Evolutionary conservation across 306 rosid species (phyloP), one percentile per base, ranked within the genome.

Genomic region (Sindora glabra): DNA sequence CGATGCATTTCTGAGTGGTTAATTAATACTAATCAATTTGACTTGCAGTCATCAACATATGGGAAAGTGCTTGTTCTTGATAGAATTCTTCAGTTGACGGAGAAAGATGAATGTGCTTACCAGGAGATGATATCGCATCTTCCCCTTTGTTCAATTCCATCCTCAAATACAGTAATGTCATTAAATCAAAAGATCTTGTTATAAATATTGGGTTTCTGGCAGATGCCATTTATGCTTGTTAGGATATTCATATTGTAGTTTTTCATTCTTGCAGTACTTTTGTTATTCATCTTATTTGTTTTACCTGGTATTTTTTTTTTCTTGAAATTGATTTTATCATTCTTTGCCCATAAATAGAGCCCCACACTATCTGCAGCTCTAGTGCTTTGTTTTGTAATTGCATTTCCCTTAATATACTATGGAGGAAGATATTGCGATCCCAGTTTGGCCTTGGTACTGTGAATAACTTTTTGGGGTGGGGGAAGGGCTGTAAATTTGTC

Each of bases 111-210:
- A 86, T 92, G 96, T 40, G 96, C 96, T 46, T 92, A 92, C 80
- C 99, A 92, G 86, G 99, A 92, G 78, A 92, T 92, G 99, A 92
- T 92, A 48, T 71, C 94, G 32, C 99, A 86, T 77, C 95, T 92
- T 48, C 99, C 99, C 48, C 99, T 92, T 39, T 92, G 99, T 69
- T 92, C 99, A 6, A 86, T 92, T 78, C 77, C 73, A 46, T 76
- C 87, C 44, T 96, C 99, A 0, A 86, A 82, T 79, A 74, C 46
- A 33, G 99, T 92, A 80, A 83, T 36, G 52, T 56, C 61, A 42
- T 52, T 63, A 48, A 60, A 40, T 68, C 22, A 27, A 22, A 41
- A 59, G 37, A 48, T 62, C 47, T 2, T 59, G 19, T 14, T n/a
- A n/a, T n/a, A n/a, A n/a, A n/a, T 48, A 21, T 51, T 69, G 18